Evolutionary conservation across 1,139 yeast species (phyloP), one percentile per base, ranked within the genome.

Genomic region (Wickerhamomyces sp.): DNA sequence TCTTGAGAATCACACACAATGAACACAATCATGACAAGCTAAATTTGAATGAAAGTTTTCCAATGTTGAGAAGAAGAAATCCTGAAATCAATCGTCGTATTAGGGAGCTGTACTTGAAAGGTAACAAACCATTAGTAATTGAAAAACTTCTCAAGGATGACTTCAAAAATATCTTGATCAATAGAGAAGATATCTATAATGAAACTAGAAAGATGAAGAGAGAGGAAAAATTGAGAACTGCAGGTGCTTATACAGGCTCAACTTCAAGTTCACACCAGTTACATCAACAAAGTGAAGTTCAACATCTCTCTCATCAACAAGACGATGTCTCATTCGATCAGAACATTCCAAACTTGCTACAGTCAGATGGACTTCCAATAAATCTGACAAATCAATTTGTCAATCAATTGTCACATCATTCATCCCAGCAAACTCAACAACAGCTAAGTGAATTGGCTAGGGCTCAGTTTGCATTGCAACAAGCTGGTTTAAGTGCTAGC

Each of bases 161-260:
- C 37, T 58, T 57, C 44, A 53, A 55, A 46, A 55, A 49, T 30
- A 58, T 58, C 30, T 34, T 55, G 35, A 58, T 58, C 49, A 58
- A 58, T 39, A 55, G 62, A 46, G 62, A 58, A 42, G 62, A 58
- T 34, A 58, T 58, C 37, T 58, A 58, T 43, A 58, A 58, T 44
- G 62, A 58, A 47, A 58, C 62, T 2, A 56, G 62, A 57, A 58
- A 58, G 50, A 58, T 58, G 62, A 58, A 58, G 41, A 52, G 62
- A 37, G 62, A 58, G 41, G 62, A 58, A 38, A 55, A 54, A 44
- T 36, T 47, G 31, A 58, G 54, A 35, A 34, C 26, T 31, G 3
- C 39, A 14, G 42, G 36, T 32, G 47, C 41, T 10, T 29, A 29
- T 29, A 9, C 10, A 29, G 13, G 31, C 13, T 29, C 31, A 29